Evolutionary conservation across 2,329 filamentous ascomycete genomes (phyloP), one percentile per base, ranked within the genome.

Genomic region (Venturia pyrina): DNA sequence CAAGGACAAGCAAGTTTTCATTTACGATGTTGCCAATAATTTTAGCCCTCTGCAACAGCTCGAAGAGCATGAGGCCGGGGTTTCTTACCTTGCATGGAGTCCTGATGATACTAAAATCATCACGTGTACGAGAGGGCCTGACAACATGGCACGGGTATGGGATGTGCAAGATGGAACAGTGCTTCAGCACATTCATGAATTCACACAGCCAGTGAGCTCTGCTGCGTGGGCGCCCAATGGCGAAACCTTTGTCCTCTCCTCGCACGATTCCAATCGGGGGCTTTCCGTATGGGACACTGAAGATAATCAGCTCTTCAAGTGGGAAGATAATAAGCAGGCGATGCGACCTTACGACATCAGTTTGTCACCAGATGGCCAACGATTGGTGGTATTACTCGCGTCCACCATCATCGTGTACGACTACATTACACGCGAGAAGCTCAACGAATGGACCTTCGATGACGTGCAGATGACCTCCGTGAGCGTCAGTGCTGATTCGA

Each of bases 221-320:
- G 96, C 92, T 67, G 89, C 90, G n/a, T 99, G 95, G 93, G 84
- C 89, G 6, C 84, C 87, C 0, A 89, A 96, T 72, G 88, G 89
- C 53, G 79, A 86, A 68, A 87, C 85, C 0, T 93, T 98, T 70
- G 84, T 96, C 53, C 87, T 93, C 1, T 69, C 76, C 68, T 77
- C 76, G 7, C 75, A 77, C 68, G 76, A 78, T 63, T 74, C 72
- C 13, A 71, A 71, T 32, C 69, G 70, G 21, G 74, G 73, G n/a
- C 75, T 76, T 13, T 71, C 71, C 8, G 65, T 77, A 7, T 95
- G 89, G 85, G 85, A 85, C 69, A 76, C 89, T 5, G 77, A 82
- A 2, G 89, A 88, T 24, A 81, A 87, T 15, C 79, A 81, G 61
- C 72, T 88, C 11, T 82, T 86, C 71, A 85, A 61, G 15, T 66